phyloP scores from a whole-genome alignment of 805 yeast genomes.

The Candida broadrunensis region DNA sequence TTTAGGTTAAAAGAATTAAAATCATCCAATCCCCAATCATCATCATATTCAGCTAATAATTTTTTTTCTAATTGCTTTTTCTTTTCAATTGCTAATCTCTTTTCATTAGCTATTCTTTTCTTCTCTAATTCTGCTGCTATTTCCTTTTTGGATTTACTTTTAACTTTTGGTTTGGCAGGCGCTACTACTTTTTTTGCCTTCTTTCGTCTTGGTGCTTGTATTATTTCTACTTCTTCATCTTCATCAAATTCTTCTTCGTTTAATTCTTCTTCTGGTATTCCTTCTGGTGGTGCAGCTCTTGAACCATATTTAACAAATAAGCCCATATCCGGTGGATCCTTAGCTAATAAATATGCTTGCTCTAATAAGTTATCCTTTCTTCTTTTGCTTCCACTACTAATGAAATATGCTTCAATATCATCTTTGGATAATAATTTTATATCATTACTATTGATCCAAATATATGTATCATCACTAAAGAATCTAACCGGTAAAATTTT shows the following conservation, averaged over 20 bases:
- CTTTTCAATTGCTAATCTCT: conserved; percentile 9
- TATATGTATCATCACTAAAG: conserved; percentile 68
- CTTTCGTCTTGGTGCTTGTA: conserved; percentile 9
- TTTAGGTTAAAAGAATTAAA: conserved; percentile 19
- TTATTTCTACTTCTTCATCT: conserved; percentile 10
- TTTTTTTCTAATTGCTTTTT: conserved; percentile 10
- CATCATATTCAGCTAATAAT: conserved; percentile 21
- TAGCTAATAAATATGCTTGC: conserved; percentile 53
- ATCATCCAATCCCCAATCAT: conserved; percentile 46
- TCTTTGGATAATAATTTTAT: conserved; percentile 43
- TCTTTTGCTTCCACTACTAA: conserved; percentile 18
- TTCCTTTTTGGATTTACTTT: conserved; percentile 5
- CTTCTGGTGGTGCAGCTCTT: conserved; percentile 41
- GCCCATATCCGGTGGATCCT: conserved; percentile 41
- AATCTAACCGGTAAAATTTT: conserved; percentile 55
- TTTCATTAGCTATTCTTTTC: conserved; percentile 6
- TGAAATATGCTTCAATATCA: conserved; percentile 39
- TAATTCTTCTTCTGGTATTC: conserved; percentile 40
- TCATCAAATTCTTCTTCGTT: conserved; percentile 39
- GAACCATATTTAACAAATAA: conserved; percentile 40
- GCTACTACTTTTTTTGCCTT: conserved; percentile 4
- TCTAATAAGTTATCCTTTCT: conserved; percentile 44
- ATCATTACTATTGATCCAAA: conserved; percentile 60
- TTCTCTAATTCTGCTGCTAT: conserved; percentile 8
- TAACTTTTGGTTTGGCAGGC: conserved; percentile 5